These are phyloP conservation scores for Termitomyces sp. DNA, from an alignment of 768 basidiomycete species.

Conservation along the genomic window DNA sequence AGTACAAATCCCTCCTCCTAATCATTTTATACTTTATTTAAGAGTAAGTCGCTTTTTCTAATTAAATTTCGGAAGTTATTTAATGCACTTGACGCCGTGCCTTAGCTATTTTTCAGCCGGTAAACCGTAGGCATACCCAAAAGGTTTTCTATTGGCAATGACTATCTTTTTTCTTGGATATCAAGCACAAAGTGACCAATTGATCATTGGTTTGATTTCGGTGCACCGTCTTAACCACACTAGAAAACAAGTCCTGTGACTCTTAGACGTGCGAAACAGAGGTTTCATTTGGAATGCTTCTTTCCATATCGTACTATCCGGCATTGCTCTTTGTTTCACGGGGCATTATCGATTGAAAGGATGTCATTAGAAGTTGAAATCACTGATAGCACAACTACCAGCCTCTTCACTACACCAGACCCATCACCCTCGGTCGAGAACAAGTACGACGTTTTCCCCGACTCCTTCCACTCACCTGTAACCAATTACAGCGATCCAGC, in stretches of 20 bases:
- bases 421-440: conserved; percentile 1
- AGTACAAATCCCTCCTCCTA: not conserved
- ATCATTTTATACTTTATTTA: not conserved
- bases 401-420: not conserved
- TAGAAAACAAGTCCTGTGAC: conserved; percentile 1
- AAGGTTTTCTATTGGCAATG: not conserved
- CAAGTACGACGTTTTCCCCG: conserved; percentile 3
- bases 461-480: conserved; percentile 9
- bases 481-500: conserved; percentile 17
- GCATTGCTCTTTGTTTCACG: not conserved
- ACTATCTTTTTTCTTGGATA: not conserved
- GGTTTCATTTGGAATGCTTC: conserved; percentile 9
- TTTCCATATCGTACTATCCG: not conserved
- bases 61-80: no score
- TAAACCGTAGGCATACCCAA: not conserved
- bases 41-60: not conserved
- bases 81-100: not conserved
- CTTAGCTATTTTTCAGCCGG: not conserved
- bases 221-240: not conserved
- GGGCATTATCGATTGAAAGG: not conserved
- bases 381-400: not conserved
- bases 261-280: conserved; percentile 13
- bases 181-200: not conserved
- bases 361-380: not conserved
- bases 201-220: not conserved